Evolutionary conservation across 805 yeast genomes (phyloP), one percentile per base, ranked within the genome.

Genomic region (Saturnispora kantuleensis): DNA sequence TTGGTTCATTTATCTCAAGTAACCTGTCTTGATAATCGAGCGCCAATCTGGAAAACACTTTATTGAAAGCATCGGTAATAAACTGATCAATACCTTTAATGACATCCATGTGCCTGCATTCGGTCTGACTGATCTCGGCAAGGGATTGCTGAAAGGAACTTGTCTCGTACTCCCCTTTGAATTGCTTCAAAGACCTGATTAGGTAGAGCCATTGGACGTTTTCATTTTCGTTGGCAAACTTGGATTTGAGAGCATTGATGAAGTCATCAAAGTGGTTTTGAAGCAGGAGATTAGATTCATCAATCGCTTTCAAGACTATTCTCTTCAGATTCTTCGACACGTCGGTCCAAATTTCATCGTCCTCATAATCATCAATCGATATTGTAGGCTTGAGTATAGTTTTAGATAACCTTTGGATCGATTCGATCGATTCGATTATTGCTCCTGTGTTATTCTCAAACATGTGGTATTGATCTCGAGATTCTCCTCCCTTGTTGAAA

Each of bases 331-430:
- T 48, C 0, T 39, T n/a, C 3, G 54, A 44, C 2, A 48, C 35
- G 0, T 15, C 7, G 4, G 33, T 13, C 69, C 69, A 65, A 39
- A 58, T 61, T 13, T 46, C 53, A 16, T 59, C 61, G 46, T 64
- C 54, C 36, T 64, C 68, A 31, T 50, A 47, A 41, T 64, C 68
- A 49, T 65, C 69, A 37, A 64, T 55, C n/a, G 67, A 58, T 34
- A 65, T 45, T 2, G 60, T 49, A 17, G 65, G 68, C 39, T 58
- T 62, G 2, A 41, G 41, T 32, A 64, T 37, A 3, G 50, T 44
- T 1, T 31, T 35, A 2, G 59, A 47, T 16, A 59, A 45, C 8
- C 46, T 48, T 3, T 50, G 44, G 7, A 63, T 33, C 4, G 52
- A 47, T 15, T 47, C 54, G 5, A 60, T 38, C 5, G 64, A 51